Evolutionary conservation across 2,329 filamentous ascomycete species (phyloP).

Genomic region (Tolypocladium amazonense): DNA sequence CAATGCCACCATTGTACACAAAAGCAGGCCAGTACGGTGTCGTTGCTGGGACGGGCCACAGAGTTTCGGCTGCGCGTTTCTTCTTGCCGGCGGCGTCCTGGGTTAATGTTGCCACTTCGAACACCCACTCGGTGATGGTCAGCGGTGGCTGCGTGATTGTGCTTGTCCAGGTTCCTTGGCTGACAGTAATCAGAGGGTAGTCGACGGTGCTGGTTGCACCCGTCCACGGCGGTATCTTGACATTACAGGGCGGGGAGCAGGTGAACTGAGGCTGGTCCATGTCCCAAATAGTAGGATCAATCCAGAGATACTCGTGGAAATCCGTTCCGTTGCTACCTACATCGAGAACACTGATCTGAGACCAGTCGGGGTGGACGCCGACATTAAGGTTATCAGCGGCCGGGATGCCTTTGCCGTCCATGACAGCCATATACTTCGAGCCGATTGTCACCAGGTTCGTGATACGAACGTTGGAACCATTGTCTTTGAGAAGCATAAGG

Average conservation of each 20-base stretch:
- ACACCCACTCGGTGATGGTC: too few relatives aligned
- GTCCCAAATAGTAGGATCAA: slow-evolving; percentile 17
- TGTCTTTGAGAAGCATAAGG: slow-evolving; percentile 6
- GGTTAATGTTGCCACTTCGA: too few relatives aligned
- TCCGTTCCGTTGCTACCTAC: slow-evolving; percentile 1
- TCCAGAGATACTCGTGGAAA: slow-evolving; percentile 6
- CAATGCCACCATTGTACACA: too few relatives aligned
- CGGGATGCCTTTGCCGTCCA: slow-evolving; percentile 13
- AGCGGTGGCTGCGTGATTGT: too few relatives aligned
- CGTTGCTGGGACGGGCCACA: too few relatives aligned
- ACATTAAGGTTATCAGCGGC: slow-evolving; percentile 18
- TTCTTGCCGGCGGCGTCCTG: too few relatives aligned
- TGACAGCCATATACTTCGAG: slow-evolving; percentile 12
- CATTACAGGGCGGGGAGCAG: slow-evolving; percentile 6
- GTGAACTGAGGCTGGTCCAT: slow-evolving; percentile 16
- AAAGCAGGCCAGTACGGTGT: too few relatives aligned
- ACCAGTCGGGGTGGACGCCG: slow-evolving; percentile 16
- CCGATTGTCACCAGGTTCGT: slow-evolving; percentile 18
- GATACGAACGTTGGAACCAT: slow-evolving; percentile 9
- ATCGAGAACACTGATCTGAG: slow-evolving; percentile 14
- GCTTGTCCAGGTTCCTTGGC: too few relatives aligned
- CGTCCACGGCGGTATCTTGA: too few relatives aligned
- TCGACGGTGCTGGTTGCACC: too few relatives aligned
- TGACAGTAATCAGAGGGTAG: too few relatives aligned
- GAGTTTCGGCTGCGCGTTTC: too few relatives aligned